phyloP scores from a whole-genome alignment of 495 filamentous ascomycete genomes.

The Achaetomiella virescens region DNA sequence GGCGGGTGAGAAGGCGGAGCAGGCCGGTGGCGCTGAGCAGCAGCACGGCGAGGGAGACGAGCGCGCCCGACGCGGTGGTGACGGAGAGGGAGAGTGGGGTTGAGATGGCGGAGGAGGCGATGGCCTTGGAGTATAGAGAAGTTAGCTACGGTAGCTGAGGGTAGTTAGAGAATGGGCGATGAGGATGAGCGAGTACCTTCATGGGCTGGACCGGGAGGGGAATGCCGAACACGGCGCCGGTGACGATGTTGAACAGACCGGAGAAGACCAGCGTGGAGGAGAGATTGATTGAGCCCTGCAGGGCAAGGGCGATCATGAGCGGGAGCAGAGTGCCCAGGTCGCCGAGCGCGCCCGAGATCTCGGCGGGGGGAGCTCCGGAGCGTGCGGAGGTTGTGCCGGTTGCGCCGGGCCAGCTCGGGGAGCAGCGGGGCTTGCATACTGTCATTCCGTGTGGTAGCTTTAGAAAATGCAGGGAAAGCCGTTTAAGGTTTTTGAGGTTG shows the following conservation, averaged over 20 bases:
- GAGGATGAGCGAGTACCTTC: conserved; percentile 41
- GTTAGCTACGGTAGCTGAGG: conserved; percentile 15
- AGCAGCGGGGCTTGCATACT: neutral
- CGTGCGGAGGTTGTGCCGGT: conserved; percentile 42
- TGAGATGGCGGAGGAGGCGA: conserved; percentile 76
- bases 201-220: conserved; percentile 83
- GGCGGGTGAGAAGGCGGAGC: conserved; percentile 58
- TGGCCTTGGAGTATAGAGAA: conserved; percentile 51
- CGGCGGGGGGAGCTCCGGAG: conserved; percentile 51
- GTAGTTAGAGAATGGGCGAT: conserved; percentile 6
- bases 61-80: conserved; percentile 73
- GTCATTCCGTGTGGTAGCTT: neutral
- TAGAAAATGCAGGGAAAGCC: neutral
- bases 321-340: conserved; percentile 90
- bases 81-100: conserved; percentile 51
- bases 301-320: conserved; percentile 73
- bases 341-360: conserved; percentile 85
- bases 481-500: neutral
- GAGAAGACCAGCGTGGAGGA: conserved; percentile 81
- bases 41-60: conserved; percentile 64
- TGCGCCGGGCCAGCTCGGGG: conserved; percentile 27
- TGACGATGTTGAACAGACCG: conserved; percentile 77
- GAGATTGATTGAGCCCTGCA: conserved; percentile 69
- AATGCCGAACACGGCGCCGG: conserved; percentile 75
- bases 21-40: conserved; percentile 71